Base-by-base conservation (phyloP, 2,329 filamentous ascomycete genomes). In the Amesomyces nigricolor region DNA sequence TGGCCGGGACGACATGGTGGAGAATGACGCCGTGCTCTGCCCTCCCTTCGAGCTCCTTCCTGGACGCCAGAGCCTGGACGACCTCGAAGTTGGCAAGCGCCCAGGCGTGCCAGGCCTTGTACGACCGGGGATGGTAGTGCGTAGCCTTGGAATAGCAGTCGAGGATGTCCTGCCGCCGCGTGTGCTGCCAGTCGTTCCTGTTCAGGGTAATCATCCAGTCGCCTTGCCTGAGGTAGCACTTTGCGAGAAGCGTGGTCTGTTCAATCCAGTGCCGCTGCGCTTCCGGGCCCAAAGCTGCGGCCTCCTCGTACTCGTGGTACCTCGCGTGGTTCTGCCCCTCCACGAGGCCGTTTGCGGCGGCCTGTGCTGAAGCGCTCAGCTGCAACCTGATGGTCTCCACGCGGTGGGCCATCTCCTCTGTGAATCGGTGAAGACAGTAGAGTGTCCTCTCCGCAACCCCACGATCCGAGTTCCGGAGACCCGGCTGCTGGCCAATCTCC, bases 101-200 rank as follows among this genome's bases (percentile, higher is more conserved):
- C 92, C 94, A 99, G 0, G 94, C 89, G 72, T 99, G 94, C 94
- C 94, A 99, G 7, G 95, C 94, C 73, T 99, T 99, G 76, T 99
- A 99, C 83, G 92, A 99, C 58, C 87, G 85, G 35, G 90, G 87
- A 68, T 99, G 95, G 73, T 95, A 96, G 57, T 89, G 86, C 2
- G 94, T 99, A 1, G 95, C 95, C 57, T 91, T 87, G 16, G 86
- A 85, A 70, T 97, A 99, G 1, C 94, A 91, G n/a, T 83, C 81
- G 22, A 99, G 77, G 56, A 99, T 91, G 51, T 97, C 92, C 50
- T 88, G 83, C 4, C 96, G 89, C 62, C 89, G 86, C 8, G 89
- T 87, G 60, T 89, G 83, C 61, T 89, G 86, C 95, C 94, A 99
- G 62, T 94, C 87, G 51, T 91, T 88, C 66, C 88, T 87, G 68